phyloP scores from a whole-genome alignment of 768 basidiomycete species.

The Flagelloscypha sp. region DNA sequence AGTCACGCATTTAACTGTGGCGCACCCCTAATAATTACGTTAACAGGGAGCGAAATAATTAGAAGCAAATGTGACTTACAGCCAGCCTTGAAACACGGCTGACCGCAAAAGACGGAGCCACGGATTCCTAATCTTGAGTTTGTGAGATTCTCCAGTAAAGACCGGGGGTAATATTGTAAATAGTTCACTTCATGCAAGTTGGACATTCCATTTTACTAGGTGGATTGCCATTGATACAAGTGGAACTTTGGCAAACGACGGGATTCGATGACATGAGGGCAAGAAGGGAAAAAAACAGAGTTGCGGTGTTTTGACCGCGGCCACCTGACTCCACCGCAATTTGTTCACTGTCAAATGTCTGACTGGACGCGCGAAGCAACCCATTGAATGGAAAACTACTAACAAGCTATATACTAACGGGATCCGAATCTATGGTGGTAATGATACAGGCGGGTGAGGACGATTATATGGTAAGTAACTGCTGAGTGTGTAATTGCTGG shows the following conservation, averaged over 20 bases:
- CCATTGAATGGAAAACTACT: too few relatives aligned
- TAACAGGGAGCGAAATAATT: conserved; percentile 6
- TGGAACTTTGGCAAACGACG: conserved; percentile 57
- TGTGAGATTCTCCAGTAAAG: conserved; percentile 11
- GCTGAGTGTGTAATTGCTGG: too few relatives aligned
- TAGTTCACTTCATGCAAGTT: conserved; percentile 79
- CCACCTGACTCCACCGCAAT: too few relatives aligned
- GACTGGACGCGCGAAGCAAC: too few relatives aligned
- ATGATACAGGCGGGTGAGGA: too few relatives aligned
- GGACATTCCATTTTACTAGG: conserved; percentile 87
- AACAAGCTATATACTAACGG: too few relatives aligned
- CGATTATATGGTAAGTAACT: too few relatives aligned
- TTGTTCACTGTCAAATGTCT: too few relatives aligned
- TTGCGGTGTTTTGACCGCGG: too few relatives aligned
- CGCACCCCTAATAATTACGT: conserved; percentile 18
- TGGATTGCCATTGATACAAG: conserved; percentile 75
- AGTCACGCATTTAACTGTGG: conserved; percentile 7
- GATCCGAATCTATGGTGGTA: too few relatives aligned
- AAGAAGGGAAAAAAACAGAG: too few relatives aligned
- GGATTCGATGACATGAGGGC: too few relatives aligned
- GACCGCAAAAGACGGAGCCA: conserved; percentile 87
- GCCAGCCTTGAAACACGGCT: conserved; percentile 92
- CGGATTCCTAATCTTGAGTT: conserved; percentile 60
- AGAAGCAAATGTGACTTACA: conserved; percentile 49
- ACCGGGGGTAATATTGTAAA: conserved; percentile 6